These are phyloP conservation scores for Acanthochlamys bracteata DNA, from an alignment of 106 monocot genomes.

Conservation along the genomic window DNA sequence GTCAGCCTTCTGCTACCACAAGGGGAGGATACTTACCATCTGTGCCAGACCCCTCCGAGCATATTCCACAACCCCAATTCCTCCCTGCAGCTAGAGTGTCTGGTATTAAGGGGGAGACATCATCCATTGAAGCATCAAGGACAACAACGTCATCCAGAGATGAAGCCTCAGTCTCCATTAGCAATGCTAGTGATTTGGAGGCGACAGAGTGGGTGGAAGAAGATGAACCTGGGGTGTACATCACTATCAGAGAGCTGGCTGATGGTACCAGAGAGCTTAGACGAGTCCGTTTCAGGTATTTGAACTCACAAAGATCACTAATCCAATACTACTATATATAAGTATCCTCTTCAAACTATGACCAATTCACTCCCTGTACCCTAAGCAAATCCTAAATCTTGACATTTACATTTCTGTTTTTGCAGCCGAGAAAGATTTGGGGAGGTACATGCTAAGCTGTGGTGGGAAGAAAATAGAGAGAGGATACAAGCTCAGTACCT, in stretches of 20 bases:
- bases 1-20: conserved; percentile 14
- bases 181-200: conserved; percentile 73
- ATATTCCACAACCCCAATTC: conserved; percentile 44
- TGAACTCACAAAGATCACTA: too few species aligned
- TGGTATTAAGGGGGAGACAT: conserved; percentile 15
- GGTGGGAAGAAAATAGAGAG: conserved; percentile 96
- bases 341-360: too few species aligned
- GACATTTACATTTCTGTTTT: not conserved
- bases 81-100: conserved; percentile 8
- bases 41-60: conserved; percentile 66
- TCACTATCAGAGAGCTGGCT: conserved; percentile 68
- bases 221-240: conserved; percentile 87
- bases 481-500: conserved; percentile 89
- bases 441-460: conserved; percentile 84
- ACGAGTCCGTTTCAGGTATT: conserved; percentile 85
- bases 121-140: conserved; percentile 48
- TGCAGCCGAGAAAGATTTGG: conserved; percentile 87
- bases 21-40: conserved; percentile 16
- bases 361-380: too few species aligned
- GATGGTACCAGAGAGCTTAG: conserved; percentile 89
- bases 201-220: conserved; percentile 91
- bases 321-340: too few species aligned
- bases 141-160: conserved; percentile 74
- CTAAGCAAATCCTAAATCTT: too few species aligned
- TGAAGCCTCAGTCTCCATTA: conserved; percentile 61